Percentiles rank a stretch among this genome's conserved stretches.
Evolutionary conservation across 257 asterid genomes (phyloP).

Genomic region (Fraxinus cuspidata): DNA sequence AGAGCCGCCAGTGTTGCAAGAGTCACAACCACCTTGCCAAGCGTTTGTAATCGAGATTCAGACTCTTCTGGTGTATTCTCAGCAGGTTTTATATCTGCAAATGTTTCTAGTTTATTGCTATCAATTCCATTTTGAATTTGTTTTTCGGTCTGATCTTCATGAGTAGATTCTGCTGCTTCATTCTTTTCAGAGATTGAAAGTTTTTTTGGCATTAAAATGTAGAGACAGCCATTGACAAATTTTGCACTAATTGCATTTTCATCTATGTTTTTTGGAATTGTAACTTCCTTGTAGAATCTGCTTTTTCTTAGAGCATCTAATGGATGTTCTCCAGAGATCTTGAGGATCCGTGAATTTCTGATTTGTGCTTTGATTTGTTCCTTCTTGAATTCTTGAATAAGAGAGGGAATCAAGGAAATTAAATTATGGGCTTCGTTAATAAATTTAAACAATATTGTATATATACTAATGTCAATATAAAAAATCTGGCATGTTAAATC

Average conservation of each 20-base stretch:
- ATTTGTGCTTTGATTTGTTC: slow-evolving; percentile 63
- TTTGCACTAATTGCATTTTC: slow-evolving; percentile 46
- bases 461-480: too few species aligned
- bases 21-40: slow-evolving; percentile 32
- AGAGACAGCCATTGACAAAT: slow-evolving; percentile 38
- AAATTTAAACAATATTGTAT: too few species aligned
- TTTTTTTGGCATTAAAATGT: slow-evolving; percentile 50
- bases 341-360: slow-evolving; percentile 44
- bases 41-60: neutral
- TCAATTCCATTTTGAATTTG: neutral
- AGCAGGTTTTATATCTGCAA: neutral
- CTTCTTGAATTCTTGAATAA: slow-evolving; percentile 52
- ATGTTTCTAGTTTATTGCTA: neutral
- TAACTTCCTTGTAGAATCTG: slow-evolving; percentile 52
- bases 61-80: neutral
- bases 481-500: too few species aligned
- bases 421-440: neutral
- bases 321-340: slow-evolving; percentile 57
- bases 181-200: neutral
- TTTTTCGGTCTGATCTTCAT: neutral
- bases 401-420: neutral
- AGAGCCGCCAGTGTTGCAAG: neutral
- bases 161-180: slow-evolving; percentile 2
- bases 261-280: slow-evolving; percentile 40
- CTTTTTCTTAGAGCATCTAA: slow-evolving; percentile 22